Conservation (phyloP, 2,329 filamentous ascomycete genomes). For the Aspergillus ustus region DNA sequence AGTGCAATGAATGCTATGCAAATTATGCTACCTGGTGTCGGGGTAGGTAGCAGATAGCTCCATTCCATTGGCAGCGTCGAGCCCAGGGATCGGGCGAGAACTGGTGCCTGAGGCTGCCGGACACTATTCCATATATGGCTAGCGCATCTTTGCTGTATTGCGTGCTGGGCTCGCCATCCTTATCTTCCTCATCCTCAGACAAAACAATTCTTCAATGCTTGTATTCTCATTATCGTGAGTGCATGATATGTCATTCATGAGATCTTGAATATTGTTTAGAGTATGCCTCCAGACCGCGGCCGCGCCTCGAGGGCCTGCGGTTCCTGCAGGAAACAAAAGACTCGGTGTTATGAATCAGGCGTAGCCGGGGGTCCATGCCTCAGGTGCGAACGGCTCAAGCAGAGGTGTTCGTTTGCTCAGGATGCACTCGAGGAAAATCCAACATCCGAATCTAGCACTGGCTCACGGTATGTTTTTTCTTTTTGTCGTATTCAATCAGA, state of each 20-base stretch:
- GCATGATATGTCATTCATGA: background rate
- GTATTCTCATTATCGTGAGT: background rate
- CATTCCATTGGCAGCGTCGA: no score
- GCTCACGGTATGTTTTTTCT: slow-evolving; percentile 1
- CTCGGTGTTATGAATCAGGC: slow-evolving; percentile 13
- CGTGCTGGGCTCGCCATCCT: background rate
- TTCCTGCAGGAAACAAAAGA: slow-evolving; percentile 15
- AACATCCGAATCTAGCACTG: background rate
- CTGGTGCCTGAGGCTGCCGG: background rate
- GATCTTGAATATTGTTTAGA: background rate
- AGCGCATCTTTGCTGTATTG: background rate
- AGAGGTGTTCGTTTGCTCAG: slow-evolving; percentile 8
- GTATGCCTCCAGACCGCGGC: slow-evolving; percentile 14
- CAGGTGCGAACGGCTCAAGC: slow-evolving; percentile 10
- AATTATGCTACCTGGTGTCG: no score
- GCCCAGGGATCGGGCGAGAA: background rate
- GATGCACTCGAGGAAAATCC: background rate
- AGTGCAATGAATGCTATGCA: no score
- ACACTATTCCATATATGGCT: background rate
- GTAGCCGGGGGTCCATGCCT: slow-evolving; percentile 1
- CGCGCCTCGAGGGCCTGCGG: slow-evolving; percentile 13
- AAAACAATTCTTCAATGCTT: no score
- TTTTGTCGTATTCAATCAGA: background rate
- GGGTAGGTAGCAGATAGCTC: no score
- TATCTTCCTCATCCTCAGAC: background rate